Evolutionary conservation across 1,139 yeast species (phyloP), one percentile per base, ranked within the genome.

Genomic region (Yamadazyma kanchanaburiensis): DNA sequence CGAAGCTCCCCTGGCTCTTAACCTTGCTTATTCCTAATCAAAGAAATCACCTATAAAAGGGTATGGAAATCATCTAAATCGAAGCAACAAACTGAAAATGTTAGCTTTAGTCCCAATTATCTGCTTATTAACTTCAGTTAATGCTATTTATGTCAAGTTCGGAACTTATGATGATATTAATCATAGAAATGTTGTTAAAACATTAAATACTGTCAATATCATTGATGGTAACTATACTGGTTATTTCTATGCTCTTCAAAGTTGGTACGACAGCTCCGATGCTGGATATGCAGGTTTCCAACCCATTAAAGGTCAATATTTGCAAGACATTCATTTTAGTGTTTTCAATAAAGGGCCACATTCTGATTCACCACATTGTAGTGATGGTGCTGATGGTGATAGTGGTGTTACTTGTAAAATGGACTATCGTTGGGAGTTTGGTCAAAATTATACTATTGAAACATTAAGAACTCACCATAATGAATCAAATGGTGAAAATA

Each of bases 351-450:
- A 26, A 2, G 38, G 37, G 6, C 31, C 40, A 12, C 3, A 4
- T n/a, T 14, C 28, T 11, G 27, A 28, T 15, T 15, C 33, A 6
- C 31, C 28, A 10, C 17, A 26, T 15, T 40, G 44, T 25, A 4
- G 11, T 10, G 15, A n/a, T 26, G 42, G 41, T 12, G 41, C 42
- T 7, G 42, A 38, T 26, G 31, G 32, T 20, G 44, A 39, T 3
- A 4, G 15, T 19, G 44, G 44, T 5, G 35, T 33, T 2, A 31
- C 40, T 6, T 38, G 42, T 22, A 24, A 28, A 10, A 11, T 20
- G 4, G 34, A 29, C 21, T 36, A 24, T 12, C 35, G 32, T n/a
- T 40, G 42, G 41, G 27, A 37, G 21, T 37, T 38, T 21, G 33
- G 31, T 12, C 36, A 31, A n/a, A 36, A 35, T 17, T 38, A 38